Evolutionary conservation across 768 basidiomycete genomes (phyloP).

Genomic region (Leccinum subtestaceum): DNA sequence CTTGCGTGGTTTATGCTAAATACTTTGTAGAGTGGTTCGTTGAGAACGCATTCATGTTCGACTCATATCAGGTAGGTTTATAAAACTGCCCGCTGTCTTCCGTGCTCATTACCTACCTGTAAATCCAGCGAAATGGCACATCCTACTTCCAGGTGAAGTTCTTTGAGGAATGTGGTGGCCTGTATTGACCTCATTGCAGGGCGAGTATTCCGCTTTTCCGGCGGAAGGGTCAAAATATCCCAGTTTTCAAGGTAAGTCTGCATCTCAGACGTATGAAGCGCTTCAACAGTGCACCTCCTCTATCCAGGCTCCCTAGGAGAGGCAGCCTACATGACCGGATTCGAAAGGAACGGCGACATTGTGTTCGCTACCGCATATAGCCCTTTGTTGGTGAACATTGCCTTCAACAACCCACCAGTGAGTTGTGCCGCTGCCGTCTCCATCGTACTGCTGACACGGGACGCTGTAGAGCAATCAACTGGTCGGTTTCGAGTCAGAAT

Average conservation of each 20-base stretch:
- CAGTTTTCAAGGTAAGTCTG: conserved; percentile 44
- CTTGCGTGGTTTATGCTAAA: not conserved
- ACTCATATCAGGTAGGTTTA: conserved; percentile 31
- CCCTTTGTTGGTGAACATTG: conserved; percentile 50
- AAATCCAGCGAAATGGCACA: conserved; percentile 50
- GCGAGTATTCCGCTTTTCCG: conserved; percentile 55
- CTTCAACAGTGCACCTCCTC: not conserved
- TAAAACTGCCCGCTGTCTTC: not conserved
- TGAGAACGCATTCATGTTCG: conserved; percentile 48
- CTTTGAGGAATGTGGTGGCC: not conserved
- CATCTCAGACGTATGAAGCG: not conserved
- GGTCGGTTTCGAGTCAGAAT: conserved; percentile 53
- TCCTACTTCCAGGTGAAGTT: conserved; percentile 44
- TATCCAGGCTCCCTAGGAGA: conserved; percentile 47
- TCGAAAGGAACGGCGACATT: conserved; percentile 57
- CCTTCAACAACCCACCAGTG: conserved; percentile 40
- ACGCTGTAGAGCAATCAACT: conserved; percentile 45
- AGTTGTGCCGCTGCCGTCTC: conserved; percentile 29
- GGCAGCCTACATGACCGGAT: conserved; percentile 65
- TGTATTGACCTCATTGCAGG: conserved; percentile 21
- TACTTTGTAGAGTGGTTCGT: conserved; percentile 36
- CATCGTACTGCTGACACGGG: not conserved
- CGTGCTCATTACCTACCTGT: not conserved
- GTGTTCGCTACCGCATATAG: conserved; percentile 62
- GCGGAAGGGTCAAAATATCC: conserved; percentile 51